These are phyloP conservation scores for Coleophoma eucalyptorum DNA, from an alignment of 2,329 filamentous ascomycete genomes.

Conservation along the genomic window DNA sequence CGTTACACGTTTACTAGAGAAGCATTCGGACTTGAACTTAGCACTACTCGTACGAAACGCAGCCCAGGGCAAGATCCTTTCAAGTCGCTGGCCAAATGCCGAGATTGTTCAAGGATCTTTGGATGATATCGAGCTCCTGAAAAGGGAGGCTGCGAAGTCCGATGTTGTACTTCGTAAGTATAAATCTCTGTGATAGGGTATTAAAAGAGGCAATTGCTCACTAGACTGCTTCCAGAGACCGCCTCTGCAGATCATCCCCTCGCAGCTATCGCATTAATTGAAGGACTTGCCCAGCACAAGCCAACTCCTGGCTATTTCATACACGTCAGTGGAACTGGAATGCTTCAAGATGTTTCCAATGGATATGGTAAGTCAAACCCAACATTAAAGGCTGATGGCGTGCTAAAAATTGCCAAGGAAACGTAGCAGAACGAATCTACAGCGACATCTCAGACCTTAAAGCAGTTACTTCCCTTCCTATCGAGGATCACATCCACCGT, in stretches of 20 bases:
- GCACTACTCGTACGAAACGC: slow-evolving; percentile 13
- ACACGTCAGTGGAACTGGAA: slow-evolving; percentile 45
- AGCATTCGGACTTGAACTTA: slow-evolving; percentile 16
- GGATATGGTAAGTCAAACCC: slow-evolving; percentile 30
- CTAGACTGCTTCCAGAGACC: slow-evolving; percentile 7
- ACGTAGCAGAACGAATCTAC: slow-evolving; percentile 43
- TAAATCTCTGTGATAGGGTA: too few relatives aligned
- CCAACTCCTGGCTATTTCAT: slow-evolving; percentile 41
- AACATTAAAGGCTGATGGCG: too few relatives aligned
- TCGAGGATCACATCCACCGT: slow-evolving; percentile 55
- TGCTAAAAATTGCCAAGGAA: slow-evolving; percentile 5
- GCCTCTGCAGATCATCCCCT: slow-evolving; percentile 17
- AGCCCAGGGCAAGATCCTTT: slow-evolving; percentile 11
- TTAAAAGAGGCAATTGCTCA: neutral
- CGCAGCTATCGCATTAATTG: slow-evolving; percentile 38
- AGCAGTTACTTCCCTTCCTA: slow-evolving; percentile 50
- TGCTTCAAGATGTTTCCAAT: slow-evolving; percentile 28
- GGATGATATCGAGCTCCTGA: slow-evolving; percentile 27
- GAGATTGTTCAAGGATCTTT: slow-evolving; percentile 27
- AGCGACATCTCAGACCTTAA: slow-evolving; percentile 55
- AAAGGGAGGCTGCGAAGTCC: slow-evolving; percentile 25
- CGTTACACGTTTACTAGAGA: slow-evolving; percentile 8
- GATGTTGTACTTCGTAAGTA: slow-evolving; percentile 32
- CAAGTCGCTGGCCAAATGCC: slow-evolving; percentile 8
- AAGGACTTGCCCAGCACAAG: slow-evolving; percentile 40